phyloP scores from a whole-genome alignment of 495 filamentous ascomycete genomes.

The Sphaerosporella brunnea region DNA sequence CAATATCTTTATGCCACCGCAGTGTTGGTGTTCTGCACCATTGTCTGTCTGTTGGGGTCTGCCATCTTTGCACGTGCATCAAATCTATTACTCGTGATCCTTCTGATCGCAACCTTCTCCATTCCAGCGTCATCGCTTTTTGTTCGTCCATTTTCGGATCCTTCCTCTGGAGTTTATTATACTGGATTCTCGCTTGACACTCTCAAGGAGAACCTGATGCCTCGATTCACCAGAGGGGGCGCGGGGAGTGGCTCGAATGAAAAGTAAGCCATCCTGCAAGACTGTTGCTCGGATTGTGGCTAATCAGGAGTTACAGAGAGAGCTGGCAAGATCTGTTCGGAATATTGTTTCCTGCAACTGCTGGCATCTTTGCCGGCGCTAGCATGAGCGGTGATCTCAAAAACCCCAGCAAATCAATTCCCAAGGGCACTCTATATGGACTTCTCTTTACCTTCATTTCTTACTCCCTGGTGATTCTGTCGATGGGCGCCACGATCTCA shows the following conservation, averaged over 20 bases:
- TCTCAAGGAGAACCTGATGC: conserved; percentile 52
- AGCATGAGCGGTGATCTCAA: conserved; percentile 79
- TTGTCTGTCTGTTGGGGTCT: conserved; percentile 62
- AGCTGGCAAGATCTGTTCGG: conserved; percentile 75
- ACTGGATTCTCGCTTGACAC: conserved; percentile 56
- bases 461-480: conserved; percentile 59
- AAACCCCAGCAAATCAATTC: conserved; percentile 71
- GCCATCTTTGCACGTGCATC: conserved; percentile 65
- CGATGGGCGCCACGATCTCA: conserved; percentile 63
- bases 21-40: conserved; percentile 55
- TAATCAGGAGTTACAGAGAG: conserved; percentile 29
- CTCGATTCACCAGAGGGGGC: conserved; percentile 46
- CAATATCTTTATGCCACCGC: conserved; percentile 61
- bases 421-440: conserved; percentile 61
- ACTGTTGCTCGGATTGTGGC: not conserved
- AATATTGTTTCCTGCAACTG: conserved; percentile 69
- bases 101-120: conserved; percentile 59
- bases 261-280: not conserved
- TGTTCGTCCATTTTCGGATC: conserved; percentile 46
- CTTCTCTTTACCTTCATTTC: conserved; percentile 56
- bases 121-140: conserved; percentile 61
- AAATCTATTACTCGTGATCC: conserved; percentile 56
- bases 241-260: conserved; percentile 35
- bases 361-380: conserved; percentile 52
- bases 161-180: conserved; percentile 46